Conservation (phyloP, 2,329 filamentous ascomycete genomes). For the Alternaria burnsii region DNA sequence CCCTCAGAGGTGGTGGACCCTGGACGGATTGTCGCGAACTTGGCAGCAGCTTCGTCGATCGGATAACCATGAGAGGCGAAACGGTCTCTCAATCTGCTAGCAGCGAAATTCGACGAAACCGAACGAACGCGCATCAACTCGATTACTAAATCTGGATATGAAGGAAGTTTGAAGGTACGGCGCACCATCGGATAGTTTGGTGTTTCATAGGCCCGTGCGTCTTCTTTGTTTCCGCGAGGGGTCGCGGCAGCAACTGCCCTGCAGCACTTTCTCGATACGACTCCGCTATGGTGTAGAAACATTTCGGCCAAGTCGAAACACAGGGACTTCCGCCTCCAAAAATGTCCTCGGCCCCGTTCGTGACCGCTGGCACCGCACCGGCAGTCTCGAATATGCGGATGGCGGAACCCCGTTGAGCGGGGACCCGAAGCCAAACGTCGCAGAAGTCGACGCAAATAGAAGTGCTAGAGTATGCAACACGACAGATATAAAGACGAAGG, state of each 20-base stretch:
- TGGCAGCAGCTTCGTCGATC: not conserved
- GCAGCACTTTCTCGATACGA: slow-evolving; percentile 2
- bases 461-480: slow-evolving; percentile 15
- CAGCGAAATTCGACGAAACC: not conserved
- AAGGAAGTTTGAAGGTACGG: slow-evolving; percentile 5
- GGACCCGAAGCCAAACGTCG: slow-evolving; percentile 43
- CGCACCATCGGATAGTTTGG: slow-evolving; percentile 10
- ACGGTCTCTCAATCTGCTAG: not conserved
- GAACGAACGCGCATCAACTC: not conserved
- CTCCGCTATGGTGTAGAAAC: not conserved
- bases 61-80: not conserved
- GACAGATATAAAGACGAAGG: slow-evolving; percentile 33
- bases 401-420: slow-evolving; percentile 38
- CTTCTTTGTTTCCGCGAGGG: slow-evolving; percentile 11
- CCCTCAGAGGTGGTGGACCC: not conserved
- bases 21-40: not conserved
- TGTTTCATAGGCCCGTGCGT: slow-evolving; percentile 13
- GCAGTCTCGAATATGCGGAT: slow-evolving; percentile 26
- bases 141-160: not conserved
- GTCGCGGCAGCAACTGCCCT: slow-evolving; percentile 19
- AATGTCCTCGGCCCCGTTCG: slow-evolving; percentile 38
- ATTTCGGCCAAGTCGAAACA: slow-evolving; percentile 20
- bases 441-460: slow-evolving; percentile 20
- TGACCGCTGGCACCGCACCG: slow-evolving; percentile 29
- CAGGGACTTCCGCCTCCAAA: slow-evolving; percentile 28